These are phyloP conservation scores for Blastocystis hominis DNA, from an alignment of 352 stramenopile genomes.

Conservation along the genomic window DNA sequence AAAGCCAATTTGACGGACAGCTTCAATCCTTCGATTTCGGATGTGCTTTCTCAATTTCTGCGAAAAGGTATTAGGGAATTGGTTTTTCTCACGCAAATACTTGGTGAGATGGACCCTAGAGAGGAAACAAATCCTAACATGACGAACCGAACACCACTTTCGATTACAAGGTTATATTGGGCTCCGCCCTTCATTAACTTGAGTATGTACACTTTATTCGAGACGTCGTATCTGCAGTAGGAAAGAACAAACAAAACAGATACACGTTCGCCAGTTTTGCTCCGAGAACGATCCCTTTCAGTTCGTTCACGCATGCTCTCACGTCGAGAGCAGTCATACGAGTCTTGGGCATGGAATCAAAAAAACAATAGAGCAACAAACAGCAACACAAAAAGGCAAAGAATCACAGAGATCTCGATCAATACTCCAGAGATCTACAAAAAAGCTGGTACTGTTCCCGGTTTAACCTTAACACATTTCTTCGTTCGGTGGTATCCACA, in stretches of 20 bases:
- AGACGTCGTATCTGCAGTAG: slow-evolving; percentile 47
- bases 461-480: neutral
- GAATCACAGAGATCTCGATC: neutral
- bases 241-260: neutral
- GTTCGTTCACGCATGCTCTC: slow-evolving; percentile 41
- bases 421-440: neutral
- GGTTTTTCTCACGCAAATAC: slow-evolving; percentile 61
- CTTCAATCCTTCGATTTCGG: slow-evolving; percentile 71
- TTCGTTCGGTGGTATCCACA: neutral
- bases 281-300: slow-evolving; percentile 28
- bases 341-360: slow-evolving; percentile 43
- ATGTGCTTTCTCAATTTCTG: slow-evolving; percentile 79
- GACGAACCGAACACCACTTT: slow-evolving; percentile 12
- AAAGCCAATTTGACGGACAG: slow-evolving; percentile 65
- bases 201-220: slow-evolving; percentile 42
- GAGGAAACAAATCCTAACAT: neutral
- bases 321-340: slow-evolving; percentile 58
- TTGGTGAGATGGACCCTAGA: slow-evolving; percentile 42
- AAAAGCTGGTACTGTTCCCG: neutral
- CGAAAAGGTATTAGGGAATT: slow-evolving; percentile 72
- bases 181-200: neutral
- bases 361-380: neutral
- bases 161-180: slow-evolving; percentile 35
- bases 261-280: slow-evolving; percentile 45
- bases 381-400: neutral